phyloP scores from a whole-genome alignment of 208 protist species.

The Crithidia bombi region DNA sequence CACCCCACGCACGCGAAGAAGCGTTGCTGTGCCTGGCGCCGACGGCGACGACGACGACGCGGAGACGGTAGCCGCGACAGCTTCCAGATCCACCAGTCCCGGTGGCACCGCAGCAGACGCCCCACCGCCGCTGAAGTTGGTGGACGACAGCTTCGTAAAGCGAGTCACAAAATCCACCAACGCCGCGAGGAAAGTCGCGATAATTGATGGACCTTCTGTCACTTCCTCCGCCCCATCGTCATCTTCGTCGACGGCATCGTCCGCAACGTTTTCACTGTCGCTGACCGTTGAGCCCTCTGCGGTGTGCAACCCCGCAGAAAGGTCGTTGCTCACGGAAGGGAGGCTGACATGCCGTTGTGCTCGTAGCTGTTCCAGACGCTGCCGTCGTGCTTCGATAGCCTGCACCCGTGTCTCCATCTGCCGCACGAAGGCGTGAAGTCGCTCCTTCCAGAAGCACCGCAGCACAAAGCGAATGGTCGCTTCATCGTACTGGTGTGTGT shows the following conservation, averaged over 20 bases:
- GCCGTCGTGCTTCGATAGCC: background rate
- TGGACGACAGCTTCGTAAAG: conserved; percentile 16
- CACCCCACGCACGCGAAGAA: conserved; percentile 29
- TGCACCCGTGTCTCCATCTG: conserved; percentile 40
- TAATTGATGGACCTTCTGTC: background rate
- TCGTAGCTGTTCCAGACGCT: background rate
- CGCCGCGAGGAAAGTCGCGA: conserved; percentile 50
- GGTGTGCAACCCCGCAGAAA: background rate
- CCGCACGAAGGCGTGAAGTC: conserved; percentile 53
- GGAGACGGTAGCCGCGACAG: background rate
- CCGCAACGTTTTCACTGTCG: background rate
- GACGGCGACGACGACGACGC: background rate
- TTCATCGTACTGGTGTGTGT: conserved; percentile 60
- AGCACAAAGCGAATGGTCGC: conserved; percentile 72
- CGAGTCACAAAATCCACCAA: conserved; percentile 56
- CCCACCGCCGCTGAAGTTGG: background rate
- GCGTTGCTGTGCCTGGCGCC: conserved; percentile 1
- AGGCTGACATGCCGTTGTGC: background rate
- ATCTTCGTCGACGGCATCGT: background rate
- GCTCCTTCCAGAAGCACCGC: conserved; percentile 76
- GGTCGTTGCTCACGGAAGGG: background rate
- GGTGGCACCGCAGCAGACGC: background rate
- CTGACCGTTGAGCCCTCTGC: background rate
- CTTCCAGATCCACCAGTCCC: background rate
- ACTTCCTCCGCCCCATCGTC: conserved; percentile 10